Percentiles rank a stretch among this genome's conserved stretches.
Evolutionary conservation across 129 eudicot genomes (phyloP).

Genomic region (Lonicera japonica): DNA sequence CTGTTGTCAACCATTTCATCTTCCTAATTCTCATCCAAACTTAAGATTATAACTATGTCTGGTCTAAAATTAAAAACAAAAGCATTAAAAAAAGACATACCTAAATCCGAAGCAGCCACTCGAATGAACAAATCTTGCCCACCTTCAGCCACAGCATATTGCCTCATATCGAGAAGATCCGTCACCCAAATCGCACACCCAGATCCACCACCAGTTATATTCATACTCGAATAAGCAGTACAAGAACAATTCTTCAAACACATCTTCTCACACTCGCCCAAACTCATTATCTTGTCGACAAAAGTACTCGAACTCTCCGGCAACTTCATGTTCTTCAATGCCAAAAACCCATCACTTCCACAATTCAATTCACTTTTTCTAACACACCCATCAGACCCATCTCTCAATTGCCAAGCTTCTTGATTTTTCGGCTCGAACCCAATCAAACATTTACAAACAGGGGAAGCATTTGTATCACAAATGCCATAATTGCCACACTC

Average conservation of each 20-base stretch:
- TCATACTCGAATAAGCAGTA: constrained; percentile 34
- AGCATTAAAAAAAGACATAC: constrained; percentile 11
- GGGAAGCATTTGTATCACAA: constrained; percentile 37
- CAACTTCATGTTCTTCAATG: constrained; percentile 50
- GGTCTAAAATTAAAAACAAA: neutral
- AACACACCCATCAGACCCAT: constrained; percentile 71
- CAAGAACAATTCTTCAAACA: constrained; percentile 57
- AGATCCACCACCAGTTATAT: constrained; percentile 39
- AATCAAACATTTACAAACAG: constrained; percentile 40
- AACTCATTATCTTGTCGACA: constrained; percentile 35
- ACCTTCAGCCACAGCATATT: constrained; percentile 56
- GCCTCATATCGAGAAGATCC: constrained; percentile 68
- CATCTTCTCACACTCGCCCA: constrained; percentile 32
- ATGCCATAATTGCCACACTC: constrained; percentile 56
- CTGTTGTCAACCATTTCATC: too few species aligned
- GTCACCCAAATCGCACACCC: constrained; percentile 68
- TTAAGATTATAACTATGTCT: too few species aligned
- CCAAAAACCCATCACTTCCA: constrained; percentile 39
- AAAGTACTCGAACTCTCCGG: constrained; percentile 45
- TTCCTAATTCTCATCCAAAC: too few species aligned
- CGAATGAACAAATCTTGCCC: constrained; percentile 67
- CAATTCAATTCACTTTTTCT: constrained; percentile 42
- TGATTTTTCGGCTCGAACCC: constrained; percentile 47
- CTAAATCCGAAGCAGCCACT: constrained; percentile 52
- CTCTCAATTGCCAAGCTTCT: constrained; percentile 49